These are phyloP conservation scores for Ascochyta clinopodiicola DNA, from an alignment of 2,329 filamentous ascomycete species.

Conservation along the genomic window DNA sequence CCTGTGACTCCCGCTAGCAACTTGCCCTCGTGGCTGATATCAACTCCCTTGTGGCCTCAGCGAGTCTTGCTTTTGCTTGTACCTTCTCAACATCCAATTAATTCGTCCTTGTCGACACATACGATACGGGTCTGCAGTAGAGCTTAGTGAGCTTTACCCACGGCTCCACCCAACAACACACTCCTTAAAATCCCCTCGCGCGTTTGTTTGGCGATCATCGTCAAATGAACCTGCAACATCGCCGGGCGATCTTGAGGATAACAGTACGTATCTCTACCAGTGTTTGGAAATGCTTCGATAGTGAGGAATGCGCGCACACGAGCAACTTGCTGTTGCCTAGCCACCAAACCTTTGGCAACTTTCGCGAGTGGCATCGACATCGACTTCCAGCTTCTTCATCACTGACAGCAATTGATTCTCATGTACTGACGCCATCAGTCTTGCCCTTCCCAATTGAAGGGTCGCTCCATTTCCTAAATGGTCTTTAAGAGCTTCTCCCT, in stretches of 20 bases:
- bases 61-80: slow-evolving; percentile 25
- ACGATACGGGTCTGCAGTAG: slow-evolving; percentile 18
- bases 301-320: slow-evolving; percentile 18
- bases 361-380: neutral
- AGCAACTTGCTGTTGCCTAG: slow-evolving; percentile 30
- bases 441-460: slow-evolving; percentile 65
- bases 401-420: slow-evolving; percentile 4
- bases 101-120: slow-evolving; percentile 10
- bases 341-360: slow-evolving; percentile 12
- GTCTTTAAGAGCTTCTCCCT: slow-evolving; percentile 75
- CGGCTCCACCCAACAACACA: slow-evolving; percentile 19
- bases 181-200: slow-evolving; percentile 57
- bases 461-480: slow-evolving; percentile 83
- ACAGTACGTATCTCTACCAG: slow-evolving; percentile 61
- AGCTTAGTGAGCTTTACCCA: slow-evolving; percentile 24
- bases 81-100: slow-evolving; percentile 20
- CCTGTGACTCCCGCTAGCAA: slow-evolving; percentile 35
- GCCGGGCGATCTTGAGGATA: slow-evolving; percentile 62
- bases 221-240: slow-evolving; percentile 98
- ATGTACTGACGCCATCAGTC: slow-evolving; percentile 46
- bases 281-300: slow-evolving; percentile 7
- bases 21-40: slow-evolving; percentile 32
- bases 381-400: neutral
- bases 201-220: slow-evolving; percentile 90
- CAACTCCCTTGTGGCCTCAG: slow-evolving; percentile 38